Base-by-base conservation (phyloP, 768 basidiomycete species). In the Boletus vermiculosoides region DNA sequence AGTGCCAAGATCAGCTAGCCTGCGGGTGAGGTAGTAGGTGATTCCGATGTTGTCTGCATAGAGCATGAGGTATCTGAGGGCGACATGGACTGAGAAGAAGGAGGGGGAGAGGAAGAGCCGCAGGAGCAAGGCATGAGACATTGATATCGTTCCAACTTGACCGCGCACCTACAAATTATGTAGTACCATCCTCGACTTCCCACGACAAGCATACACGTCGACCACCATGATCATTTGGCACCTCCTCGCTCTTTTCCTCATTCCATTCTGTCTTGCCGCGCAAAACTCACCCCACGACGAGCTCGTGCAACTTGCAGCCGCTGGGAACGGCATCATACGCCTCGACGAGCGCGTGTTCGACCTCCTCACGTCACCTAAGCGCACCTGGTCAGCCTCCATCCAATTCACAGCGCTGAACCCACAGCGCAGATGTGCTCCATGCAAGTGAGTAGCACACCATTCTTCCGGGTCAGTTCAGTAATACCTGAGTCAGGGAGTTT, bases 61-160 rank as follows among this genome's bases (percentile, higher is more conserved):
- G 39, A 83, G 63, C 61, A 83, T 81, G 55, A 94, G 83, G 68
- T 98, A 98, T 65, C 87, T 84, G 61, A 98, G 86, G 31, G 94
- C 94, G 64, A 95, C 88, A 77, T 95, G 90, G 54, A 96, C 90
- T 12, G 90, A 90, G 77, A 97, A 98, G 79, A 92, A 98, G 36
- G 86, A 86, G 5, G 92, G 89, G 20, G 92, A 93, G 55, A 95
- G 86, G 71, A 97, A 96, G 48, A 98, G 86, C 31, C 94, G 88
- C 53, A 98, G 83, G 51, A 95, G 87, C 58, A 94, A 80, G 45
- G 85, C 90, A 88, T 94, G 90, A 63, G 88, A 90, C 72, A 64
- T 50, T 37, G 23, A 25, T 12, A n/a, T 57, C 37, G 34, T 31
- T 40, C 11, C 16, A 33, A 9, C 10, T 8, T 15, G 22, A 15